These are phyloP conservation scores for Filosporella fistucella DNA, from an alignment of 495 filamentous ascomycete genomes.

Conservation along the genomic window DNA sequence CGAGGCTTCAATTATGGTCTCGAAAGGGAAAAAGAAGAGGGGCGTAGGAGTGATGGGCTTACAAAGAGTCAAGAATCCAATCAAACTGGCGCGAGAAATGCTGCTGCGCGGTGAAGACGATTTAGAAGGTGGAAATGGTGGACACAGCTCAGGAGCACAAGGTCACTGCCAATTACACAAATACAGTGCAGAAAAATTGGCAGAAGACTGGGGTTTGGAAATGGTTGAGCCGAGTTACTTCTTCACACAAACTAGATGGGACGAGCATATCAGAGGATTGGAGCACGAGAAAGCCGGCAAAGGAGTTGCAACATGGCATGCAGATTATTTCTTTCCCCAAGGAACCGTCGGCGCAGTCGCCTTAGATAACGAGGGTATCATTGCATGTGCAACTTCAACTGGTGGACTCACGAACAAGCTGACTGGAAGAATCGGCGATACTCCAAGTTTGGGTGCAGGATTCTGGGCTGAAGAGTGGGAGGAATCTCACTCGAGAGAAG, in stretches of 20 bases:
- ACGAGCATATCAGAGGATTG: constrained; percentile 71
- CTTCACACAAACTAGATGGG: constrained; percentile 75
- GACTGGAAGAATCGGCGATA: constrained; percentile 81
- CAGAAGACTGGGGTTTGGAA: constrained; percentile 61
- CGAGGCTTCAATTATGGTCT: constrained; percentile 89
- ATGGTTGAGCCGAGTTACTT: constrained; percentile 66
- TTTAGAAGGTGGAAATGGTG: constrained; percentile 30
- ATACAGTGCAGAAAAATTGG: constrained; percentile 60
- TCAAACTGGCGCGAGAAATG: constrained; percentile 68
- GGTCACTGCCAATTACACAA: constrained; percentile 68
- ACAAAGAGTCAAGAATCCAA: constrained; percentile 70
- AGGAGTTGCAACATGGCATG: constrained; percentile 33
- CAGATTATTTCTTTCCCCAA: constrained; percentile 66
- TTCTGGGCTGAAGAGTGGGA: constrained; percentile 26
- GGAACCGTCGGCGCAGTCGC: constrained; percentile 84
- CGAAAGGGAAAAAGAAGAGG: constrained; percentile 65
- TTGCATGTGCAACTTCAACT: constrained; percentile 80
- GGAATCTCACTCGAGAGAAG: constrained; percentile 8
- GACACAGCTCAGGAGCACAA: constrained; percentile 35
- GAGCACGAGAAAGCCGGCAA: constrained; percentile 38
- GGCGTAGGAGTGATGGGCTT: constrained; percentile 73
- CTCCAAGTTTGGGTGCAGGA: constrained; percentile 71
- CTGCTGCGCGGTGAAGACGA: constrained; percentile 57
- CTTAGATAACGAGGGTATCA: constrained; percentile 59
- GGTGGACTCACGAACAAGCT: constrained; percentile 89